Conservation (phyloP, 257 asterid genomes). For the Marsdenia floribunda region DNA sequence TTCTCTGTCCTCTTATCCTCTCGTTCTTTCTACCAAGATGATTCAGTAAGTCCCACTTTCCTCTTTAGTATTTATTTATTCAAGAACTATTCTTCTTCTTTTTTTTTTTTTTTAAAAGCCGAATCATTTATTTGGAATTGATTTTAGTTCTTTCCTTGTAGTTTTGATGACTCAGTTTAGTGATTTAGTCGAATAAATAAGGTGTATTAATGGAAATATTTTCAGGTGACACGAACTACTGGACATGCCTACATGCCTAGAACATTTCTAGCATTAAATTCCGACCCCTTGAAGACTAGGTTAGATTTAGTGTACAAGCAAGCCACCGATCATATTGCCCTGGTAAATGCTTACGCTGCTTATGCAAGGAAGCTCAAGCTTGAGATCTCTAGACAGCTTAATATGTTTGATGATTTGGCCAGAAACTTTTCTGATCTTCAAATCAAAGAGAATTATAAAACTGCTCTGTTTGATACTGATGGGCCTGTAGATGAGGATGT, state of each 20-base stretch:
- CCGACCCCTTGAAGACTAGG: conserved; percentile 86
- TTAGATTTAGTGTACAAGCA: conserved; percentile 68
- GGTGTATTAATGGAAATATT: not conserved
- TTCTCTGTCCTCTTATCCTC: conserved; percentile 81
- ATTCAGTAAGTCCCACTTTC: conserved; percentile 36
- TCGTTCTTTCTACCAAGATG: conserved; percentile 49
- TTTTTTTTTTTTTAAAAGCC: not conserved
- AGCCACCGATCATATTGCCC: conserved; percentile 77
- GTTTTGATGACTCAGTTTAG: not conserved
- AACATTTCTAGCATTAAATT: conserved; percentile 64
- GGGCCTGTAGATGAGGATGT: conserved; percentile 87
- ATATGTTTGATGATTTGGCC: conserved; percentile 85
- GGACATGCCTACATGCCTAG: conserved; percentile 59
- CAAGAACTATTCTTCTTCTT: not conserved
- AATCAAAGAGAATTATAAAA: conserved; percentile 49
- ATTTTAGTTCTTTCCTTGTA: not conserved
- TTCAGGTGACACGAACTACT: conserved; percentile 39
- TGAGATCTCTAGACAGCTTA: conserved; percentile 81
- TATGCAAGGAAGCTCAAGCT: conserved; percentile 91
- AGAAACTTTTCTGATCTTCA: conserved; percentile 66
- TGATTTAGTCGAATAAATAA: not conserved
- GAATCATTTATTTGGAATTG: not conserved
- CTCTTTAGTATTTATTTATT: not conserved
- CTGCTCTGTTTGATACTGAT: conserved; percentile 63
- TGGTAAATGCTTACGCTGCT: conserved; percentile 81